Base-by-base conservation (phyloP, 2,329 filamentous ascomycete species). In the Neonectria faginata region DNA sequence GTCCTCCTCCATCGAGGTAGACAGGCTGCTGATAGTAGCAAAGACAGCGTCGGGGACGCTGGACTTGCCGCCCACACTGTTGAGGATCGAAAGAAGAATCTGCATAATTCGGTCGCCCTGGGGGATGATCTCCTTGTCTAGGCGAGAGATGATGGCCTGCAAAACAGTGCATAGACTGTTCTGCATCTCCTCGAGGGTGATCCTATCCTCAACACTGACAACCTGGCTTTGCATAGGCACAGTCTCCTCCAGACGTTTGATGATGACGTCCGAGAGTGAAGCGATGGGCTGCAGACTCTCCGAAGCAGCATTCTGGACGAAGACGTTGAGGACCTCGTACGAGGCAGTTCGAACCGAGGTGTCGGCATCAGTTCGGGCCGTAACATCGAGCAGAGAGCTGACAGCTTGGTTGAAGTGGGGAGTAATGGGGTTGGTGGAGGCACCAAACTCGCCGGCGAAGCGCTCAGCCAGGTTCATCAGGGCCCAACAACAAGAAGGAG, bases 381-480 rank as follows among this genome's bases (percentile, higher is more conserved):
- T 98, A 61, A 97, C 91, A 59, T 91, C 86, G 62, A 99, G 86
- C 57, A 99, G 86, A 65, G 92, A 93, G 75, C 89, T 89, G 64
- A 98, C 91, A 77, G 94, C 97, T 74, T 94, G 89, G 81, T 97
- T 91, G 84, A 99, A 99, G 82, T 97, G 93, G 67, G 91, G 89
- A 2, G 94, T 97, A 54, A 99, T 85, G 47, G 93, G 87, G 82
- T 98, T 99, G 73, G 91, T 84, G 45, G 84, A 74, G 65, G 90
- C 91, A 54, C 92, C 93, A 60, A 90, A 86, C 60, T 97, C 94
- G 62, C 94, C 93, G 31, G 94, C 92, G 78, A 98, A 99, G 66
- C 94, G 91, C 78, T 99, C 96, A 11, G 96, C 95, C 77, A 99
- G 84, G 82, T 98, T 99, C 93, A 99, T 98, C 71, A 99, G 83